Evolutionary conservation across 2,329 filamentous ascomycete species (phyloP).

Genomic region (Talaromyces sp.): DNA sequence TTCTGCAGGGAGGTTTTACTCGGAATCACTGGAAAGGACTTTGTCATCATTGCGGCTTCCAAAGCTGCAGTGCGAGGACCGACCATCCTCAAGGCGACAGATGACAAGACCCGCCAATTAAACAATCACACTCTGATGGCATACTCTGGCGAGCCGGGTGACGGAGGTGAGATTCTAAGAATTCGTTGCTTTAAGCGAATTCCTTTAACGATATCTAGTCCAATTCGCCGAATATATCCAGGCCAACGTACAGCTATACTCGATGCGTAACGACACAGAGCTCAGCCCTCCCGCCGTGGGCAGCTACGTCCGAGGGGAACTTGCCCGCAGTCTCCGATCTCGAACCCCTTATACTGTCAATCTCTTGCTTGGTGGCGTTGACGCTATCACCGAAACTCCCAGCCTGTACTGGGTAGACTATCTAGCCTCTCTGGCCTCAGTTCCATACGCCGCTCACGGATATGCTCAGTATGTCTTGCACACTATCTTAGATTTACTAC

Average conservation of each 20-base stretch:
- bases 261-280: constrained; percentile 94
- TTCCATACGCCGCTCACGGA: constrained; percentile 95
- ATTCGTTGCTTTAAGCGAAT: background rate
- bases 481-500: background rate
- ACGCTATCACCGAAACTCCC: constrained; percentile 85
- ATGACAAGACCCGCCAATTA: constrained; percentile 91
- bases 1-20: constrained; percentile 86
- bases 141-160: constrained; percentile 91
- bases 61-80: constrained; percentile 98
- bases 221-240: constrained; percentile 99
- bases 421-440: constrained; percentile 76
- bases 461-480: constrained; percentile 75
- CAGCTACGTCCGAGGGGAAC: constrained; percentile 88
- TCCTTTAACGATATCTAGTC: constrained; percentile 49
- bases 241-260: constrained; percentile 96
- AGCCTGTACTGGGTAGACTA: constrained; percentile 97
- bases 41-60: constrained; percentile 93
- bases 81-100: constrained; percentile 87
- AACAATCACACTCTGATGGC: constrained; percentile 95
- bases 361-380: constrained; percentile 86
- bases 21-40: constrained; percentile 98
- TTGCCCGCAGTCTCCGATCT: constrained; percentile 84
- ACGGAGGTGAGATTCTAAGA: constrained; percentile 61
- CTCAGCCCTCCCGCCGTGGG: constrained; percentile 84
- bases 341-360: constrained; percentile 96